phyloP scores from a whole-genome alignment of 768 basidiomycete species.

The Cystoderma amianthinum region DNA sequence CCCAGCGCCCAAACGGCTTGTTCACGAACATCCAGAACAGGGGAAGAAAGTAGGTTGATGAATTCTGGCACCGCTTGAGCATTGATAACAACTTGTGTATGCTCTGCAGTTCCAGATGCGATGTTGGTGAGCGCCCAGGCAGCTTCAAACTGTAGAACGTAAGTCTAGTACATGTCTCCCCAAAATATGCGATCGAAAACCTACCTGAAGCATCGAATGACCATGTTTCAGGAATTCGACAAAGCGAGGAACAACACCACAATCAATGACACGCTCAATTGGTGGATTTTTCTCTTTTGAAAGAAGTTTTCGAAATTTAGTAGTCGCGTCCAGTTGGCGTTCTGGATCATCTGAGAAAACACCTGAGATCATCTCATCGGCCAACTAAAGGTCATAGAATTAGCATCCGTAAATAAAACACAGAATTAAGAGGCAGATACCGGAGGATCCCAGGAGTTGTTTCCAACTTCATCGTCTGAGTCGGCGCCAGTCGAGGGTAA shows the following conservation, averaged over 20 bases:
- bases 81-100: constrained; percentile 95
- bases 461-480: constrained; percentile 85
- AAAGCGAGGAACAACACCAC: constrained; percentile 94
- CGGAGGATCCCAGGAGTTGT: constrained; percentile 71
- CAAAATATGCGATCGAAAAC: constrained; percentile 9
- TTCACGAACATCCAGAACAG: constrained; percentile 93
- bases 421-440: constrained; percentile 33
- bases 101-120: constrained; percentile 95
- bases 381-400: constrained; percentile 41
- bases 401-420: constrained; percentile 6
- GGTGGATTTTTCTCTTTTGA: constrained; percentile 99
- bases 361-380: constrained; percentile 87
- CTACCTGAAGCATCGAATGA: constrained; percentile 79
- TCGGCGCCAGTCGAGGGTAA: constrained; percentile 67
- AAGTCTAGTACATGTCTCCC: constrained; percentile 3
- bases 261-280: constrained; percentile 96
- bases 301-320: constrained; percentile 95
- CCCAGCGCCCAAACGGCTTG: constrained; percentile 99
- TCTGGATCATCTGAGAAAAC: constrained; percentile 92
- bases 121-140: constrained; percentile 99
- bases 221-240: constrained; percentile 86
- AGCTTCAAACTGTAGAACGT: constrained; percentile 77
- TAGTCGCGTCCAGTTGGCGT: constrained; percentile 93
- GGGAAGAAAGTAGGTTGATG: constrained; percentile 92
- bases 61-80: constrained; percentile 95